Base-by-base conservation (phyloP, 2,329 filamentous ascomycete genomes). In the Beauveria asiatica region DNA sequence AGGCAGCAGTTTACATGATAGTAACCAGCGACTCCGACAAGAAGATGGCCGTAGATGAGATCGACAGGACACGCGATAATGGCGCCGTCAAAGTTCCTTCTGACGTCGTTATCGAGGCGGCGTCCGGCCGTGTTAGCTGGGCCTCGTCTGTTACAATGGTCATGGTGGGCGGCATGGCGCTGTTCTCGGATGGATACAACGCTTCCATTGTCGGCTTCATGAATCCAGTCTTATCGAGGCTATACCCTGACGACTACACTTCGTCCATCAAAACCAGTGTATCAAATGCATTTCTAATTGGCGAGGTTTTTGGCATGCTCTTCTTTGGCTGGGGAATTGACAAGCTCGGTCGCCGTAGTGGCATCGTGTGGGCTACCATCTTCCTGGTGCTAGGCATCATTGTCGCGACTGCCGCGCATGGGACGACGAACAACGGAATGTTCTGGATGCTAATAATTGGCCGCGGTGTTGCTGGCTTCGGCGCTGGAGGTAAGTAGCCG, bases 361-460 rank as follows among this genome's bases (percentile, higher is more conserved):
- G 75, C 25, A 78, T 79, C 46, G 65, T 80, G 33, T 67, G 73
- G 16, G 78, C 78, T 0, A 79, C 78, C 0, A 44, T 75, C 0
- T 74, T 78, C 68, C 72, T 80, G n/a, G 74, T 79, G 8, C 58
- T 79, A 45, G 76, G 78, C 5, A 72, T 75, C 2, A 73, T 79
- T 1, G 63, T 80, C 13, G 74, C 76, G 1, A 76, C 75, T 0
- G 78, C 76, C 4, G 70, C 76, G 0, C 68, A 75, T 60, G 77
- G 77, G 6, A 63, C 68, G 2, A 78, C 75, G 0, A 70, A 73
- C 25, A 57, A 72, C 11, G 76, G 75, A 56, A 78, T 80, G 74
- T 76, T 79, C 53, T 80, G 77, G 77, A 80, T 80, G 73, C 73
- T 80, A 72, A 78, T 76, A 0, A 67, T 80, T 23, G 74, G 76